These are phyloP conservation scores for Paraphaeosphaeria minitans DNA, from an alignment of 2,329 filamentous ascomycete genomes.

Conservation along the genomic window DNA sequence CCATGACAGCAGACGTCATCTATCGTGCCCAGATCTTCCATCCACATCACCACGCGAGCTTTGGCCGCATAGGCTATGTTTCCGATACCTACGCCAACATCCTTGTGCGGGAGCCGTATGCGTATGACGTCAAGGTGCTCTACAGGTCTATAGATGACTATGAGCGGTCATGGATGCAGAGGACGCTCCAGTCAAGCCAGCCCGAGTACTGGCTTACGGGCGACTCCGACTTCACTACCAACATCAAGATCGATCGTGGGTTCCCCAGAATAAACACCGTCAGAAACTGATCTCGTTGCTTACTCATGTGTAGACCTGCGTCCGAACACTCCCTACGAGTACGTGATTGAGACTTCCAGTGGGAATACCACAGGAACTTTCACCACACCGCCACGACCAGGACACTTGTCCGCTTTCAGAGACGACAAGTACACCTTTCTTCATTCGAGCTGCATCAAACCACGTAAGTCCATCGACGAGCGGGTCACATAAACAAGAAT, in stretches of 20 bases:
- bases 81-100: slow-evolving; percentile 80
- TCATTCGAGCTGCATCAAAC: slow-evolving; percentile 90
- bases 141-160: slow-evolving; percentile 39
- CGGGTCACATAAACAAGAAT: not conserved
- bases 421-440: slow-evolving; percentile 84
- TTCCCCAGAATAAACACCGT: not conserved
- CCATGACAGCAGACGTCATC: slow-evolving; percentile 76
- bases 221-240: slow-evolving; percentile 80
- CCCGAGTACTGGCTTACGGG: slow-evolving; percentile 63
- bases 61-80: slow-evolving; percentile 86
- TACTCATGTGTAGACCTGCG: slow-evolving; percentile 56
- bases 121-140: slow-evolving; percentile 62
- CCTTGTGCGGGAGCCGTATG: slow-evolving; percentile 82
- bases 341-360: slow-evolving; percentile 67
- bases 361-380: slow-evolving; percentile 88
- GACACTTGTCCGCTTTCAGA: slow-evolving; percentile 61
- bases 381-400: slow-evolving; percentile 72
- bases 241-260: slow-evolving; percentile 64
- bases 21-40: slow-evolving; percentile 74
- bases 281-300: not conserved
- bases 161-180: slow-evolving; percentile 39
- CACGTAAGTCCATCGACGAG: slow-evolving; percentile 52
- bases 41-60: slow-evolving; percentile 75
- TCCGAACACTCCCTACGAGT: slow-evolving; percentile 79
- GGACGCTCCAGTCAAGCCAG: slow-evolving; percentile 36